phyloP scores from a whole-genome alignment of 2,329 filamentous ascomycete genomes.

The Exophiala alcalophila region DNA sequence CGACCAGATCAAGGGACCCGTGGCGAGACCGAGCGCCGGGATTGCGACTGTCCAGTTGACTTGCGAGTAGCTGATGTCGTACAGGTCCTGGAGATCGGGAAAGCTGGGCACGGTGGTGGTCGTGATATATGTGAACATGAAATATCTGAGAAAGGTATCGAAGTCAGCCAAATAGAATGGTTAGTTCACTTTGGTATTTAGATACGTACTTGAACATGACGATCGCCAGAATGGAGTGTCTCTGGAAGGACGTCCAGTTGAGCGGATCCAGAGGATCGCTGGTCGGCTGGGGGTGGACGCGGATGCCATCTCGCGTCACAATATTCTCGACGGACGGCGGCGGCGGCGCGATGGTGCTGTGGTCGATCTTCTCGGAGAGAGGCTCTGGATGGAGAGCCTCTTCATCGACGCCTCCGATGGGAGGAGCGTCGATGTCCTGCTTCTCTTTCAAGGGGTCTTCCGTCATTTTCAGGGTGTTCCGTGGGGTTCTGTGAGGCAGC shows the following conservation, averaged over 20 bases:
- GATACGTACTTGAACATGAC: constrained; percentile 53
- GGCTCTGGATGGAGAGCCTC: too few relatives aligned
- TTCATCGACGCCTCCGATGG: neutral
- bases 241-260: constrained; percentile 51
- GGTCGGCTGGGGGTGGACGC: constrained; percentile 43
- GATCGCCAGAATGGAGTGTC: constrained; percentile 50
- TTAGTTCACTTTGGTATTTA: neutral
- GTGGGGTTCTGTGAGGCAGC: too few relatives aligned
- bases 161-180: too few relatives aligned
- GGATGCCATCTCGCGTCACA: constrained; percentile 33
- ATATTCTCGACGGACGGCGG: constrained; percentile 15
- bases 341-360: constrained; percentile 14
- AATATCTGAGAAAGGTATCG: constrained; percentile 44
- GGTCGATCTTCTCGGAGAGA: constrained; percentile 26
- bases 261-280: constrained; percentile 53
- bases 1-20: constrained; percentile 53
- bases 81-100: constrained; percentile 48
- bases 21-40: constrained; percentile 49
- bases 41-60: constrained; percentile 57
- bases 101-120: constrained; percentile 57
- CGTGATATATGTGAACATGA: constrained; percentile 59
- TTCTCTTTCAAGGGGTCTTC: constrained; percentile 15
- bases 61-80: constrained; percentile 45
- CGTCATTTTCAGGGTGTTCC: too few relatives aligned
- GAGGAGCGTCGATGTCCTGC: neutral